These are phyloP conservation scores for Ophiostoma sp. DNA, from an alignment of 2,329 filamentous ascomycete genomes.

Conservation along the genomic window DNA sequence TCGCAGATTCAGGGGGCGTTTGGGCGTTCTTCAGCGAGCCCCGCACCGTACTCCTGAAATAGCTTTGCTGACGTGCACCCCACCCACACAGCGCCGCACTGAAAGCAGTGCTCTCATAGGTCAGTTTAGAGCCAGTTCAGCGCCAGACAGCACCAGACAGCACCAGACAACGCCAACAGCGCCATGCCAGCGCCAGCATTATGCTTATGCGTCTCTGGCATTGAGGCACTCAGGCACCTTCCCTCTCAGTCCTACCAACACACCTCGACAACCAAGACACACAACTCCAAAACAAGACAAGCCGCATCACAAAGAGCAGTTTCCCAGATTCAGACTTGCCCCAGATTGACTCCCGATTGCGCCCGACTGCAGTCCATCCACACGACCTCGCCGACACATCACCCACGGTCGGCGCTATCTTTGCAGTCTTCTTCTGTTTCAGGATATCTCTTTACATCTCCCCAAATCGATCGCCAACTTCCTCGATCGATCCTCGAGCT, in stretches of 20 bases:
- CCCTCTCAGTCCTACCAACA: background rate
- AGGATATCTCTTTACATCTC: background rate
- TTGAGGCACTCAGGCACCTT: background rate
- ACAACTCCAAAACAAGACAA: conserved; percentile 11
- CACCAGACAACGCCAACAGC: background rate
- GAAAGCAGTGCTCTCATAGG: background rate
- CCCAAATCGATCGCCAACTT: background rate
- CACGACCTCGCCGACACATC: background rate
- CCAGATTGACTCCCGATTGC: background rate
- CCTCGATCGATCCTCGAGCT: background rate
- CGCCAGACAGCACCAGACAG: too few relatives aligned
- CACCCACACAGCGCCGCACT: background rate
- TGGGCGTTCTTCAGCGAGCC: conserved; percentile 11
- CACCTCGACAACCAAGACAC: background rate
- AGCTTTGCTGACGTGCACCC: background rate
- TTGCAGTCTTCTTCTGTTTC: background rate
- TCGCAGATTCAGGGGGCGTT: background rate
- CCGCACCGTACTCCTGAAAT: conserved; percentile 12
- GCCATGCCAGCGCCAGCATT: background rate
- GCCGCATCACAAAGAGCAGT: background rate
- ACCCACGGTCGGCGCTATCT: background rate
- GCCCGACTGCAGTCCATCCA: background rate
- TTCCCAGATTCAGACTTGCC: background rate
- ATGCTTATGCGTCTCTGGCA: background rate
- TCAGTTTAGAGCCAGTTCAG: background rate